Evolutionary conservation across 805 yeast genomes (phyloP), one percentile per base, ranked within the genome.

Genomic region (Candida berthetii): DNA sequence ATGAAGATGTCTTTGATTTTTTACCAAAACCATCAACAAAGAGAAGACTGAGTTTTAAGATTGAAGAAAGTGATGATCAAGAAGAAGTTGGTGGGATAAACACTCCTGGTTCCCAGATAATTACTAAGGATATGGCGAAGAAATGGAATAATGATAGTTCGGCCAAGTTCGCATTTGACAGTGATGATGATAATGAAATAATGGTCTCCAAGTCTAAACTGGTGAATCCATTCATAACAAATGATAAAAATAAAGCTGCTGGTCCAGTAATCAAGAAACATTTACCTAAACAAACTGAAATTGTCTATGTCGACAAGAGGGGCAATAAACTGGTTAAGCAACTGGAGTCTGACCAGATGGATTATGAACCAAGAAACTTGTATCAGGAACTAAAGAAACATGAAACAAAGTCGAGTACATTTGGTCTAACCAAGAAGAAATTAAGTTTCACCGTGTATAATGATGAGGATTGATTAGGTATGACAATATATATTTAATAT

Each of bases 61-160:
- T 46, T 28, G 41, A 48, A 15, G 38, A 16, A 25, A 39, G 32
- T n/a, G 43, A 38, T 34, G 47, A 48, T 18, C 53, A 48, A 13
- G 44, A 48, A 3, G 50, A 50, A 7, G 46, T 37, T 18, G 5
- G 4, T 9, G 41, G 40, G 8, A 48, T 37, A n/a, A 24, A 58
- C 3, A 68, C 73, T 0, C 73, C 73, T 10, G 52, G 58, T 35
- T 58, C 58, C 32, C 59, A 58, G 35, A 36, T 66, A 3, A 60
- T 65, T 9, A 55, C 65, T 5, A 53, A 53, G 34, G 58, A 59
- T 16, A 43, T 61, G 39, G 59, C 64, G 4, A 42, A 47, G 20
- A 49, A 60, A 35, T 66, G 70, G 69, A 54, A 61, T 33, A 58
- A 63, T 27, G 42, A 53, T 11, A 22, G 24, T 22, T 22, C 24